Percentiles rank a stretch among this genome's conserved stretches.
phyloP scores from a whole-genome alignment of 495 filamentous ascomycete genomes.

The Penicillium egyptiacum region DNA sequence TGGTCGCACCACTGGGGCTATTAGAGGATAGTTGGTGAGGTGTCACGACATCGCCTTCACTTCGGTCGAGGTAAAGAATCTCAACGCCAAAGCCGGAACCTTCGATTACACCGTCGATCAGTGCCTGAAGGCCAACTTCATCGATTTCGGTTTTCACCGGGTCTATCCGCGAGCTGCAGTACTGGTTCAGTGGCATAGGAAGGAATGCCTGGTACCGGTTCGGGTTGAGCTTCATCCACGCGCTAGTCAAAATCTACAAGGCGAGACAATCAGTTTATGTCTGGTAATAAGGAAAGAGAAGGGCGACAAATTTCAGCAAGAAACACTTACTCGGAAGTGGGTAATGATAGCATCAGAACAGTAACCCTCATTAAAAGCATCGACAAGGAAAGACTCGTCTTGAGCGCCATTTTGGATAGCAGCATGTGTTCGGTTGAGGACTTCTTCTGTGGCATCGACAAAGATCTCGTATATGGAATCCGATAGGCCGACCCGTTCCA shows the following conservation, averaged over 20 bases:
- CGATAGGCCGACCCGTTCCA: conserved; percentile 68
- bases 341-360: conserved; percentile 71
- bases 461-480: conserved; percentile 78
- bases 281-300: not conserved
- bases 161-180: conserved; percentile 70
- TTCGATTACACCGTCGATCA: conserved; percentile 78
- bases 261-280: conserved; percentile 16
- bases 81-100: conserved; percentile 73
- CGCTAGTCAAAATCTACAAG: conserved; percentile 72
- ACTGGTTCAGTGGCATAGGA: conserved; percentile 61
- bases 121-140: conserved; percentile 72
- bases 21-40: conserved; percentile 65
- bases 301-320: not conserved
- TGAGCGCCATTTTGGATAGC: conserved; percentile 54
- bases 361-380: conserved; percentile 73
- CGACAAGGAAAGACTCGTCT: conserved; percentile 61
- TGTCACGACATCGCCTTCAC: conserved; percentile 75
- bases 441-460: conserved; percentile 66
- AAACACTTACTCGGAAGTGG: conserved; percentile 59
- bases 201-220: conserved; percentile 72
- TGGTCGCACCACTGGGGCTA: conserved; percentile 53
- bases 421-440: conserved; percentile 59
- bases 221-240: conserved; percentile 78
- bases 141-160: conserved; percentile 82
- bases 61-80: conserved; percentile 89